These are phyloP conservation scores for Fraxinus baroniana DNA, from an alignment of 305 asterid species.

Conservation along the genomic window DNA sequence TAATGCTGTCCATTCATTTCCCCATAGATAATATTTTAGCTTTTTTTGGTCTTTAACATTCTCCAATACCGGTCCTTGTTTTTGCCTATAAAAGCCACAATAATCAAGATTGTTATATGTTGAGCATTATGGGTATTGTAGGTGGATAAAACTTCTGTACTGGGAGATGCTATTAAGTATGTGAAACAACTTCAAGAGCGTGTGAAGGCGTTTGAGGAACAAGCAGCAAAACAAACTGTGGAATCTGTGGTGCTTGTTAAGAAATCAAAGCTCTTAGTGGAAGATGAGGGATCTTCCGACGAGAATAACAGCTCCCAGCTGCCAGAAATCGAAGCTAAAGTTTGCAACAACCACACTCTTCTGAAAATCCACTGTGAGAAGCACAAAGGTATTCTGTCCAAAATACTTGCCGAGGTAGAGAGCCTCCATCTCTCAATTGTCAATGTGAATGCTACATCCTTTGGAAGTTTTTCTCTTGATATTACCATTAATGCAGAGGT, in stretches of 20 bases:
- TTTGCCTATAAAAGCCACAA: background rate
- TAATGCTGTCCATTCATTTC: background rate
- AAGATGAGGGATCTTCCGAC: conserved; percentile 36
- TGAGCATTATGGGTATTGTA: conserved; percentile 11
- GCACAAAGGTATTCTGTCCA: conserved; percentile 29
- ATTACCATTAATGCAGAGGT: conserved; percentile 37
- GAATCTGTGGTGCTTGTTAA: conserved; percentile 44
- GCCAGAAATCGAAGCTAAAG: conserved; percentile 43
- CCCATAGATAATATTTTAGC: background rate
- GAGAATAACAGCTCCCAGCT: conserved; percentile 28
- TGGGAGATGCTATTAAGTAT: conserved; percentile 51
- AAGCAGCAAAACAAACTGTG: conserved; percentile 30
- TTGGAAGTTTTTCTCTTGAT: conserved; percentile 35
- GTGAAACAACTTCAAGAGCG: conserved; percentile 48
- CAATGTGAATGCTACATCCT: conserved; percentile 28
- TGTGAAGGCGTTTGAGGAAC: conserved; percentile 49
- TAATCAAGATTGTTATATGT: background rate
- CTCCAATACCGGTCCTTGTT: background rate
- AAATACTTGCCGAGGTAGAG: conserved; percentile 33
- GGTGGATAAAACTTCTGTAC: conserved; percentile 60
- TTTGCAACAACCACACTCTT: conserved; percentile 36
- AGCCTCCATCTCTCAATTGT: conserved; percentile 30
- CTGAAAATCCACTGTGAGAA: conserved; percentile 38
- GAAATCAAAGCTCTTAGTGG: conserved; percentile 33
- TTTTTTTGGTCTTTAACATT: background rate